These are phyloP conservation scores for Carex parvula DNA, from an alignment of 176 grass and related monocot genomes.

Conservation along the genomic window DNA sequence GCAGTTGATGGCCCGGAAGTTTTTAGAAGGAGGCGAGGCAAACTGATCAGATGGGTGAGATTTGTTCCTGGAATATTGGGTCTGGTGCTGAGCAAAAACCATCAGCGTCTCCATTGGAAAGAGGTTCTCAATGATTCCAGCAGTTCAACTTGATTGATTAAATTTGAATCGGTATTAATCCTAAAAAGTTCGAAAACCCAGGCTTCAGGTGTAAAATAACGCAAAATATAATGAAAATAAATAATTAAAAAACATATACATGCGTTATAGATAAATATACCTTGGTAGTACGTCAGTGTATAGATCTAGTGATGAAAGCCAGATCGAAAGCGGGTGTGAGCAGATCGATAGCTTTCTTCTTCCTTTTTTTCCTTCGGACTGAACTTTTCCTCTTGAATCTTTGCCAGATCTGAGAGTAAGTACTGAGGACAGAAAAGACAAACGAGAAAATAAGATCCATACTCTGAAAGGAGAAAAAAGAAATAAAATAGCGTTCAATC, in stretches of 20 bases:
- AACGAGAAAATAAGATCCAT: not conserved
- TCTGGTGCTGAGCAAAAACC: slow-evolving; percentile 62
- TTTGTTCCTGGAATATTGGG: slow-evolving; percentile 50
- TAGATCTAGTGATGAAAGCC: slow-evolving; percentile 16
- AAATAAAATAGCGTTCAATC: not conserved
- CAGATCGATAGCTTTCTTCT: slow-evolving; percentile 14
- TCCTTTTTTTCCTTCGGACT: slow-evolving; percentile 17
- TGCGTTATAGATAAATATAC: slow-evolving; percentile 7
- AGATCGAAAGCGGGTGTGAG: slow-evolving; percentile 3
- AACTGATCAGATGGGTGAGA: slow-evolving; percentile 30
- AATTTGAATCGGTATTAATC: not conserved
- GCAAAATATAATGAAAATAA: not conserved
- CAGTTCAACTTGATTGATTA: slow-evolving; percentile 12
- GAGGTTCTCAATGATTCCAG: not conserved
- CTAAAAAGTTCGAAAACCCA: slow-evolving; percentile 21
- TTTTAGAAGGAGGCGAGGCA: slow-evolving; percentile 24
- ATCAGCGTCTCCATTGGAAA: slow-evolving; percentile 51
- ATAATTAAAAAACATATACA: not conserved
- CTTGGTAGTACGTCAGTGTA: not conserved
- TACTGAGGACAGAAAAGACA: not conserved
- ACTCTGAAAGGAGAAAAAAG: not conserved
- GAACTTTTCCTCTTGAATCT: slow-evolving; percentile 29
- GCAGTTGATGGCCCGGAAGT: slow-evolving; percentile 59
- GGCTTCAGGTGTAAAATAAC: not conserved
- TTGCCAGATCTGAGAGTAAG: slow-evolving; percentile 28